phyloP scores from a whole-genome alignment of 2,329 filamentous ascomycete genomes.

The Cryphonectria parasitica region DNA sequence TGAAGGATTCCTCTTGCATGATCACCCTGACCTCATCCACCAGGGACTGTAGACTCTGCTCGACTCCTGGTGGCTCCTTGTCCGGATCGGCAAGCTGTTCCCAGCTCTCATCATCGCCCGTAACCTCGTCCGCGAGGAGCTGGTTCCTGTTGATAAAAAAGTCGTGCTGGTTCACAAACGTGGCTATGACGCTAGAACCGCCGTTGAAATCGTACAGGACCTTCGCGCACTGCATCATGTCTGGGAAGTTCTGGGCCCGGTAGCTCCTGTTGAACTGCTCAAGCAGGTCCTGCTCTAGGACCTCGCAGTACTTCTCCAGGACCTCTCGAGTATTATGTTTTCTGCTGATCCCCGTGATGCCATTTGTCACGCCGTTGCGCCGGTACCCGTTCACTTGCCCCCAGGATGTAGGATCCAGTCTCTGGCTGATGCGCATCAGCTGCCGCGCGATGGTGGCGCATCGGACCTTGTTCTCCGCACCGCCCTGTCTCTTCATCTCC shows the following conservation, averaged over 20 bases:
- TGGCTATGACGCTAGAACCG: conserved; percentile 89
- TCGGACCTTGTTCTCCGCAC: conserved; percentile 88
- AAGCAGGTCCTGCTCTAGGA: conserved; percentile 89
- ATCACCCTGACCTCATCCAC: conserved; percentile 94
- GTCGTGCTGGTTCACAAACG: conserved; percentile 98
- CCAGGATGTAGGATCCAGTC: conserved; percentile 80
- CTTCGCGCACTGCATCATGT: conserved; percentile 96
- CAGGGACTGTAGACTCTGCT: conserved; percentile 87
- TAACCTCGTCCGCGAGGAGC: conserved; percentile 83
- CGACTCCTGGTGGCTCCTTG: conserved; percentile 85
- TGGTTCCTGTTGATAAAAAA: conserved; percentile 98
- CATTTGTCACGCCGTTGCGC: conserved; percentile 55
- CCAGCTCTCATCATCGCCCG: conserved; percentile 77
- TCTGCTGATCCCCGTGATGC: conserved; percentile 48
- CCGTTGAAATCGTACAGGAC: conserved; percentile 96
- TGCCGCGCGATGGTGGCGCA: conserved; percentile 94
- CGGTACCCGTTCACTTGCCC: conserved; percentile 60
- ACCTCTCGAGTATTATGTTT: conserved; percentile 78
- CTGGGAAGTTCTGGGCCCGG: conserved; percentile 90
- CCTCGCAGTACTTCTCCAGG: conserved; percentile 96
- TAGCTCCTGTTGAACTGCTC: conserved; percentile 99
- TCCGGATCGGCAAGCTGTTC: conserved; percentile 94
- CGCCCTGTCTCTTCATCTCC: conserved; percentile 82
- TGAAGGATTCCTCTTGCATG: conserved; percentile 94
- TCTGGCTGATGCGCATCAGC: conserved; percentile 89